These are phyloP conservation scores for Candolleomyces eurysporus DNA, from an alignment of 768 basidiomycete genomes.

Conservation along the genomic window DNA sequence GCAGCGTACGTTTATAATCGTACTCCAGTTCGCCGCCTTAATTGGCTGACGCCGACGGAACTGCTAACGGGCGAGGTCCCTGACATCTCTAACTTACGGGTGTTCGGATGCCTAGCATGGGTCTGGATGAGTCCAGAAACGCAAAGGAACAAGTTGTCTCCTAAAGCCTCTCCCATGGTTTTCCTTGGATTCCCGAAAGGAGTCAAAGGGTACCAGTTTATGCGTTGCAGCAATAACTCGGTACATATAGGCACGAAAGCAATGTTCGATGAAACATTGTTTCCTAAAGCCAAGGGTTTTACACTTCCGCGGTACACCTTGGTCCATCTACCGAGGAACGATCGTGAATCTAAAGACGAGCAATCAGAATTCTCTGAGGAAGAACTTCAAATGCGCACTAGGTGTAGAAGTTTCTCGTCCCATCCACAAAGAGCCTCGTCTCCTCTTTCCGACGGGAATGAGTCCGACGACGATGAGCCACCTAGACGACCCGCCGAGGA, in stretches of 20 bases:
- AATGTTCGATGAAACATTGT: not conserved
- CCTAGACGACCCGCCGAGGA: too few relatives aligned
- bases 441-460: too few relatives aligned
- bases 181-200: slow-evolving; percentile 15
- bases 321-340: too few relatives aligned
- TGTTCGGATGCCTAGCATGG: slow-evolving; percentile 26
- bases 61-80: slow-evolving; percentile 18
- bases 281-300: too few relatives aligned
- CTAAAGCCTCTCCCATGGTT: slow-evolving; percentile 18
- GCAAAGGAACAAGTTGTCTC: slow-evolving; percentile 15
- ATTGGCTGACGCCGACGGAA: slow-evolving; percentile 23
- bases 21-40: slow-evolving; percentile 18
- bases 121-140: slow-evolving; percentile 14
- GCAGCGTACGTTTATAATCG: slow-evolving; percentile 28
- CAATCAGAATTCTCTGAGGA: too few relatives aligned
- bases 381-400: too few relatives aligned
- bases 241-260: not conserved
- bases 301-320: too few relatives aligned
- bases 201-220: slow-evolving; percentile 1
- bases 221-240: not conserved
- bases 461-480: too few relatives aligned
- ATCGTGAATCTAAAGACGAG: too few relatives aligned
- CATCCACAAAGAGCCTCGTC: too few relatives aligned
- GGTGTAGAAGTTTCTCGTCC: too few relatives aligned
- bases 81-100: slow-evolving; percentile 19